Evolutionary conservation across 2,329 filamentous ascomycete species (phyloP), one percentile per base, ranked within the genome.

Genomic region (Clarireedia homoeocarpa): DNA sequence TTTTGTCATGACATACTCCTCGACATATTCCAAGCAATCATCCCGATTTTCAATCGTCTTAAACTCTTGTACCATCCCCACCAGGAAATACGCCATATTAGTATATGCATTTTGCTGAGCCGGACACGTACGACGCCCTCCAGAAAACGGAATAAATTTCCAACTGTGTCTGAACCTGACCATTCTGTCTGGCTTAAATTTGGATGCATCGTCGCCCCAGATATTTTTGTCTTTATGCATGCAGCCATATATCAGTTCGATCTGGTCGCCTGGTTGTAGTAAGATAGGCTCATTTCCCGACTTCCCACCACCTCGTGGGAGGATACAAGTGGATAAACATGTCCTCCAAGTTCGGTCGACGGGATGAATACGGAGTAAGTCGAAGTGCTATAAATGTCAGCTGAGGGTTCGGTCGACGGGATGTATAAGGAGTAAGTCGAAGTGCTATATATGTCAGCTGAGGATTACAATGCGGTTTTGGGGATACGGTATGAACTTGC

Each of bases 161-260:
- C 48, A 60, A 48, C 55, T 70, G 20, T 72, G 69, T 39, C 70
- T 61, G 1, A 68, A 54, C 6, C 66, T 64, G 17, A 70, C 71
- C 72, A 72, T 75, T 24, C 73, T 58, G 54, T 74, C 72, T 0
- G 72, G 72, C 6, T 62, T 63, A 56, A 73, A 74, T 24, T 70
- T 65, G 12, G 71, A 66, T 5, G 68, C 65, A 47, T 71, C 67
- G 1, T 60, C 56, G 10, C 72, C 73, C 58, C 71, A 76, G 17
- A 73, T 59, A n/a, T 71, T 67, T 20, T 59, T 57, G 2, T 66
- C 60, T 6, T 72, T 65, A 51, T 75, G 73, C 66, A 75, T 69
- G 10, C 69, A 69, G 62, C 46, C 14, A 51, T 42, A 59, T 10
- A 46, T 10, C 2, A 51, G 55, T 55, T 36, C 23, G 50, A 52